Evolutionary conservation across 257 asterid species (phyloP).

Genomic region (Nicotiana paniculata): DNA sequence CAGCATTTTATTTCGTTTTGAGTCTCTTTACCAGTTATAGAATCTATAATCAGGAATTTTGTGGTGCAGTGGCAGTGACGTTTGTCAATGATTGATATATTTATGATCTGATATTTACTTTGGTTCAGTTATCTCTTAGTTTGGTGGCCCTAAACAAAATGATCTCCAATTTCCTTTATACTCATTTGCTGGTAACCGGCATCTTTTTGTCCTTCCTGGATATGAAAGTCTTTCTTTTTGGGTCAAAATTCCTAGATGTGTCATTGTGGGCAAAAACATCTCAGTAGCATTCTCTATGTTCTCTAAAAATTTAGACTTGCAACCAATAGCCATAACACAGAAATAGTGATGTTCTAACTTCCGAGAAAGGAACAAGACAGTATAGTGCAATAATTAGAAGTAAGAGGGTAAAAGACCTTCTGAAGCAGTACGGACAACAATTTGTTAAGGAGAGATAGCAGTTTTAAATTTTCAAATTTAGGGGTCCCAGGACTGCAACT

Average conservation of each 20-base stretch:
- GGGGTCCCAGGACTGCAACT: neutral
- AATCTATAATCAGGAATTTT: neutral
- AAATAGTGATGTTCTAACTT: neutral
- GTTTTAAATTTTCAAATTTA: neutral
- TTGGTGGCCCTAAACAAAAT: neutral
- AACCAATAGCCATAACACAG: neutral
- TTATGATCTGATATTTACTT: neutral
- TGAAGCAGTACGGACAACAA: neutral
- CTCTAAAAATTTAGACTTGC: neutral
- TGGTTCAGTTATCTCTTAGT: neutral
- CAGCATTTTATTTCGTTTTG: neutral
- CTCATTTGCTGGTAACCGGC: neutral
- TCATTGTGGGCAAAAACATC: neutral
- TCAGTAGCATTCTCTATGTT: neutral
- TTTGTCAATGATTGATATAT: neutral
- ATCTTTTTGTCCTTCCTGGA: neutral
- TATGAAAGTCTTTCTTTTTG: neutral
- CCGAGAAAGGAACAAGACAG: neutral
- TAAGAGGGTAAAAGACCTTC: neutral
- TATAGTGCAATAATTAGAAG: neutral
- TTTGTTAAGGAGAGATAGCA: neutral
- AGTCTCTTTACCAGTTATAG: neutral
- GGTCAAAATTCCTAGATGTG: neutral
- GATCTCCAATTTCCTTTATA: neutral
- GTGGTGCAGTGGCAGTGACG: neutral